Base-by-base conservation (phyloP, 2,329 filamentous ascomycete species). In the Monosporascus sp. region DNA sequence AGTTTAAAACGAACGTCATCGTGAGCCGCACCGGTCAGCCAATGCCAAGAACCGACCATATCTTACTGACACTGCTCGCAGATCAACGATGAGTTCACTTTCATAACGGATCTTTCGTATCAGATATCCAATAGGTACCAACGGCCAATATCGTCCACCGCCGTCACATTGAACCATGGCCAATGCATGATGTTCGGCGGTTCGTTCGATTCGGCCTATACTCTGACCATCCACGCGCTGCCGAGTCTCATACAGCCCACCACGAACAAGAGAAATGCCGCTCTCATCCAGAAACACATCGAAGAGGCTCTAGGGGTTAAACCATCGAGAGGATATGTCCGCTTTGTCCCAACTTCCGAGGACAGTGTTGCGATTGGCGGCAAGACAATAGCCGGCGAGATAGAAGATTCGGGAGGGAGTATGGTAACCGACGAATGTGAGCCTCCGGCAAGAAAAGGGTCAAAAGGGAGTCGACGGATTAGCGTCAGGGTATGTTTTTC, bases 191-290 rank as follows among this genome's bases (percentile, higher is more conserved):
- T 90, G 52, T 86, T 93, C 55, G 88, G 83, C 2, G 88, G 86
- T 37, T 85, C 84, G 5, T 87, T 89, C 58, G 87, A 91, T 49
- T 87, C 89, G 3, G 88, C 89, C 20, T 97, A 96, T 65, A 80
- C 86, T 55, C 76, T 96, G 64, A 87, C 83, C 37, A 81, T 96
- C 55, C 86, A 81, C 37, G 85, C 89, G 1, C 76, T 94, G 9
- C 78, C 87, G 1, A 77, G 77, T 11, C 80, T 89, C 58, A 74
- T 94, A 53, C 85, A 86, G 56, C 82, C 88, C 0, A 80, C 84
- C 3, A 89, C 84, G 50, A 96, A 96, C 72, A 88, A 88, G 67
- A 84, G 90, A 57, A 94, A 93, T 68, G 84, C 89, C 1, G 78
- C 80, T n/a, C 72, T 95, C 18, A 80, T 95, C 3, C 89, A 94